These are phyloP conservation scores for Trichoderma sp. DNA, from an alignment of 2,329 filamentous ascomycete genomes.

Conservation along the genomic window DNA sequence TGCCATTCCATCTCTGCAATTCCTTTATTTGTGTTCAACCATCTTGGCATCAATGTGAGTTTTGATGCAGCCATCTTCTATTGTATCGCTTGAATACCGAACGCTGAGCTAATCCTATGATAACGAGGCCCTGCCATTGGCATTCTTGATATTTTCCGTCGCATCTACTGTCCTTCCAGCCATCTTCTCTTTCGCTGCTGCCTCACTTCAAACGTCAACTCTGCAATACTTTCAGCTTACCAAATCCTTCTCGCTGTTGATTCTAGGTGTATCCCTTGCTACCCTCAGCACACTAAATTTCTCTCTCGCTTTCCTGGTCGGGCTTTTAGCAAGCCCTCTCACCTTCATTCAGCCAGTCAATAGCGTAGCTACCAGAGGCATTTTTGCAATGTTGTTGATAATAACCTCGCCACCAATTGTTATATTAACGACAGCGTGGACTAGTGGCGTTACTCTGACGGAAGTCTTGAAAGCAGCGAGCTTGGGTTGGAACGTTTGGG, in stretches of 20 bases:
- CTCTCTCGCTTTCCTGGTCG: constrained; percentile 82
- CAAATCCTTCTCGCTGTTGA: constrained; percentile 88
- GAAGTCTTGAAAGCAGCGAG: constrained; percentile 70
- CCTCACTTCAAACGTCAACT: constrained; percentile 54
- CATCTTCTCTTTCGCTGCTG: constrained; percentile 57
- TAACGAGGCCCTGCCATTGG: constrained; percentile 49
- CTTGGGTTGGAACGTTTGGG: constrained; percentile 87
- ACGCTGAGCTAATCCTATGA: background rate
- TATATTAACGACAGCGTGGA: constrained; percentile 48
- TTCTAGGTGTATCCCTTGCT: constrained; percentile 88
- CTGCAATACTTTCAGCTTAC: constrained; percentile 74
- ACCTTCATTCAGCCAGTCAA: constrained; percentile 66
- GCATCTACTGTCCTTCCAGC: constrained; percentile 60
- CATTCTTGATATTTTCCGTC: constrained; percentile 60
- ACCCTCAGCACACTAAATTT: constrained; percentile 96
- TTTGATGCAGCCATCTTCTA: background rate
- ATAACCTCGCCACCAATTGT: constrained; percentile 64
- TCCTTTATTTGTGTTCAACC: constrained; percentile 86
- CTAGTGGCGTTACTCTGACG: constrained; percentile 47
- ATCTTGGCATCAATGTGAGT: constrained; percentile 65
- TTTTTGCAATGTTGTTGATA: constrained; percentile 56
- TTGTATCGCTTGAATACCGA: background rate
- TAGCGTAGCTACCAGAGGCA: constrained; percentile 42
- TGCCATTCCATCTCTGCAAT: constrained; percentile 77
- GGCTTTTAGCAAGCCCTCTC: constrained; percentile 75